Evolutionary conservation across 306 rosid species (phyloP), one percentile per base, ranked within the genome.

Genomic region (Vigna trinervia): DNA sequence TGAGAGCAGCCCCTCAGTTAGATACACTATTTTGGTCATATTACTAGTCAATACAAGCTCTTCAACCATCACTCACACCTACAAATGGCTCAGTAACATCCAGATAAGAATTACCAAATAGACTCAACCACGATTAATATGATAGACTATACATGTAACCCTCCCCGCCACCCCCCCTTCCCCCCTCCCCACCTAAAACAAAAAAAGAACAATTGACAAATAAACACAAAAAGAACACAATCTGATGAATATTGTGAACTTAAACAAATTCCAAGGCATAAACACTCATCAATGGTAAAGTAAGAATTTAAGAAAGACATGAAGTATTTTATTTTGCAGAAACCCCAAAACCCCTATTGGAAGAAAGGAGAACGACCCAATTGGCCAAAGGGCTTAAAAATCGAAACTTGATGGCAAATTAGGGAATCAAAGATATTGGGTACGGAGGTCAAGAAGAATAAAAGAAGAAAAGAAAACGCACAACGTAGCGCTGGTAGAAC

Each of bases 401-500:
- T 71, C 8, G 34, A n/a, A 78, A 78, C 62, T 47, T 58, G 72
- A 60, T 3, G 23, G 9, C 3, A 45, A 1, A 12, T 12, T 6
- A 2, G 13, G 59, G 14, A 15, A 60, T 60, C 4, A 5, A 34
- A 5, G 45, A 23, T 8, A 61, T 26, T 17, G 46, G 52, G 12
- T 19, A 0, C 1, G 19, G 3, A 2, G 23, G 7, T 8, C 12
- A 12, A 1, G 1, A 20, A 26, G 15, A 10, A 8, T 41, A 7
- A 43, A 34, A 32, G 41, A 0, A 36, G 9, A 36, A 36, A 6
- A 6, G 5, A 41, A 2, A 8, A 62, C 77, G 23, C 26, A 81
- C 84, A 41, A 81, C 15, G 84, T 46, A 86, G 71, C 96, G 96
- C 82, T 92, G 91, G 78, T 91, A 96, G 87, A 96, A 96, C 87